Evolutionary conservation across 2,329 filamentous ascomycete species (phyloP), one percentile per base, ranked within the genome.

Genomic region (Fusarium sp.): DNA sequence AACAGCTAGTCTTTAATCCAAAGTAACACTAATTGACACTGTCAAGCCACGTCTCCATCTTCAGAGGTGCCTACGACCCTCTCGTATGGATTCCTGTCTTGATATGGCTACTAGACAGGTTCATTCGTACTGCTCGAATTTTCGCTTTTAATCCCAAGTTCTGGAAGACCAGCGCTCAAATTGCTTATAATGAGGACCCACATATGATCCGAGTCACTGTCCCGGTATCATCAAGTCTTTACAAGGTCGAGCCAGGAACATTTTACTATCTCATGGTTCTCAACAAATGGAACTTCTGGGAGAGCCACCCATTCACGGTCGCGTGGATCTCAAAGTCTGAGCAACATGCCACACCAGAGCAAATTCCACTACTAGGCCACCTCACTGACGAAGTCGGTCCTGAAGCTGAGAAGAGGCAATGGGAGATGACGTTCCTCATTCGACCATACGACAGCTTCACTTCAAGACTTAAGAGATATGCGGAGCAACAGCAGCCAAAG

Each of bases 251-350:
- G 63, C 70, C 83, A 0, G 84, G 84, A 1, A 84, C 82, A 1
- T 85, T 80, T 70, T 86, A 83, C 70, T 85, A 84, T 62, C 63
- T 86, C 6, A 80, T 81, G 60, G 76, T 83, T 8, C 78, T 85
- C 10, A 77, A 81, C 52, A 58, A 34, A 14, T 42, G 78, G 78
- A 56, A 62, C 74, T 44, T 75, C 54, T 86, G 84, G 84, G 83
- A 86, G 59, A 85, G 82, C 59, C 85, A 86, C 46, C 85, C 85
- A 0, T 86, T 86, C 61, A 86, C 84, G 0, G 79, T 85, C 24
- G 82, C 81, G 3, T 77, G 75, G 6, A 66, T 79, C 11, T 45
- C 65, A 12, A 63, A 72, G 45, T 32, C 65, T 12, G 50, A 38
- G 0, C 27, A 66, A 24, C 40, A 34, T 8, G 29, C 30, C 2